Conservation (phyloP, 2,329 filamentous ascomycete genomes). For the Chaetoscypha palmicola region DNA sequence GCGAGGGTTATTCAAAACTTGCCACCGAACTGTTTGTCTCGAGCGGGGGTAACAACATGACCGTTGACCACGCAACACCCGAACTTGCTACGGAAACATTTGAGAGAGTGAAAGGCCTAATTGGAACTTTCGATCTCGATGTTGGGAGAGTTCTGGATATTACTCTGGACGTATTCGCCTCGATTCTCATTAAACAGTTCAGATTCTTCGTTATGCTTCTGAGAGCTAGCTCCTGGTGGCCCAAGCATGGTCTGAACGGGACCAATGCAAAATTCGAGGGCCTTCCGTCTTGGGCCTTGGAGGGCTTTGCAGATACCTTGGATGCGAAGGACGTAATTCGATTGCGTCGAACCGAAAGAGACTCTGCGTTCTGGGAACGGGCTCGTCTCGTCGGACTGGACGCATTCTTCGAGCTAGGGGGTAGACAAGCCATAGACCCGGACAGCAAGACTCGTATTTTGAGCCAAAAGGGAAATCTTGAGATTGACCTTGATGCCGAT, state of each 20-base stretch:
- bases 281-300: slow-evolving; percentile 80
- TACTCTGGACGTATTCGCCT: slow-evolving; percentile 89
- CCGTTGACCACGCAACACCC: slow-evolving; percentile 56
- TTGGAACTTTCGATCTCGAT: slow-evolving; percentile 94
- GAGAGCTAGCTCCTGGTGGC: slow-evolving; percentile 95
- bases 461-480: slow-evolving; percentile 33
- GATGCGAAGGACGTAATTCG: slow-evolving; percentile 58
- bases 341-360: slow-evolving; percentile 55
- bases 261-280: slow-evolving; percentile 45
- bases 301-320: slow-evolving; percentile 57
- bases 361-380: slow-evolving; percentile 72
- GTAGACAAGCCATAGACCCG: slow-evolving; percentile 55
- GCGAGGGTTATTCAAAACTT: slow-evolving; percentile 93
- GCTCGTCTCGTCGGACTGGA: slow-evolving; percentile 69
- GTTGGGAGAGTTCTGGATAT: slow-evolving; percentile 92
- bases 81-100: slow-evolving; percentile 80
- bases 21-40: slow-evolving; percentile 93
- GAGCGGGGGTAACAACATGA: slow-evolving; percentile 52
- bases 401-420: slow-evolving; percentile 86
- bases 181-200: slow-evolving; percentile 85
- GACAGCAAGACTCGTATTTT: slow-evolving; percentile 43
- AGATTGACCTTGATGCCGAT: slow-evolving; percentile 44
- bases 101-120: slow-evolving; percentile 85
- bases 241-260: slow-evolving; percentile 51
- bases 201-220: slow-evolving; percentile 93